phyloP scores from a whole-genome alignment of 148 eudicot genomes.

The Selenicereus undatus region DNA sequence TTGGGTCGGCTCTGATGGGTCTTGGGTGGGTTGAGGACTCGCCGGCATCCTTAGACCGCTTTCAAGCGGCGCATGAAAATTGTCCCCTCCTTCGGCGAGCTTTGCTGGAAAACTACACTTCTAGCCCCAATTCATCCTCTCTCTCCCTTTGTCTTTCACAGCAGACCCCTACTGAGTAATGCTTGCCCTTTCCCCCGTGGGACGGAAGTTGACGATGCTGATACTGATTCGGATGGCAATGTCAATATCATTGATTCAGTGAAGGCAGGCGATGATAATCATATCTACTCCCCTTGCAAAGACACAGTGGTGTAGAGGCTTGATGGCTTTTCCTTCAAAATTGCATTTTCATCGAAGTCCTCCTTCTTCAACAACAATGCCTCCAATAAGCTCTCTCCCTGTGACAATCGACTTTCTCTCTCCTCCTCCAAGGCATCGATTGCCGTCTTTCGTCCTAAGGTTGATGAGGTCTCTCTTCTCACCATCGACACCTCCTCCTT shows the following conservation, averaged over 20 bases:
- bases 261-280: conserved; percentile 36
- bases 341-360: conserved; percentile 39
- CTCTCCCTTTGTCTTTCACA: background rate
- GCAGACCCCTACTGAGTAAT: no score
- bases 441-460: conserved; percentile 63
- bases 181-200: conserved; percentile 26
- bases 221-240: conserved; percentile 8
- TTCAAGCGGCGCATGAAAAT: no score
- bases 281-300: conserved; percentile 46
- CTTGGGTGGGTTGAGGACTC: no score
- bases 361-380: conserved; percentile 36
- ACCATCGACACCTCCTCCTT: conserved; percentile 51
- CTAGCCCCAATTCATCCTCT: background rate
- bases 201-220: conserved; percentile 7
- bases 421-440: conserved; percentile 38
- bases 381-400: conserved; percentile 53
- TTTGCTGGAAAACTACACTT: no score
- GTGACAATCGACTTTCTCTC: conserved; percentile 53
- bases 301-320: conserved; percentile 43
- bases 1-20: no score
- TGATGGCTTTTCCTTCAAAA: conserved; percentile 61
- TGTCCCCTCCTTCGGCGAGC: no score
- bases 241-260: conserved; percentile 10
- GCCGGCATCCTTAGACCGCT: no score
- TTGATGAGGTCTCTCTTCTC: conserved; percentile 74